phyloP scores from a whole-genome alignment of 306 rosid species.

The Vigna radiata region DNA sequence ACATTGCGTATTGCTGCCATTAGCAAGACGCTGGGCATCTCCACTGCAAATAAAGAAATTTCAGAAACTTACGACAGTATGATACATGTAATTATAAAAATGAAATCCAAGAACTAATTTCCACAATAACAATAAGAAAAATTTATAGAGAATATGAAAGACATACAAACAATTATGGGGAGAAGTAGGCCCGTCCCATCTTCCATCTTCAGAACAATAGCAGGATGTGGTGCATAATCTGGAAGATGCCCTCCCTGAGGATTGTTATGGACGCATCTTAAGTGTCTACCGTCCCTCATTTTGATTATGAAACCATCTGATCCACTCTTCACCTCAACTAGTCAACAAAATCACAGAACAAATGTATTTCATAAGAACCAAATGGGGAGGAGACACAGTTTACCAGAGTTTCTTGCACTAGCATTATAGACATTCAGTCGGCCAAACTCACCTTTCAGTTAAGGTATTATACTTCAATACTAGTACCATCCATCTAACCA shows the following conservation, averaged over 20 bases:
- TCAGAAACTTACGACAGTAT: conserved; percentile 36
- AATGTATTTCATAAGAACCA: conserved; percentile 34
- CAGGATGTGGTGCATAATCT: conserved; percentile 98
- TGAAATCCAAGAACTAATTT: conserved; percentile 13
- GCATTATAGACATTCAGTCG: conserved; percentile 31
- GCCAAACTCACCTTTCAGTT: background rate
- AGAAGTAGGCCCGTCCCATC: conserved; percentile 98
- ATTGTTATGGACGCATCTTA: conserved; percentile 90
- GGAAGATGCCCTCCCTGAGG: conserved; percentile 97
- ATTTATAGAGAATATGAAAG: conserved; percentile 15
- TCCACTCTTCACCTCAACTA: conserved; percentile 99
- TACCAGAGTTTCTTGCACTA: conserved; percentile 41
- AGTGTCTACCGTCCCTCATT: conserved; percentile 96
- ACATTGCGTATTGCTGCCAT: conserved; percentile 96
- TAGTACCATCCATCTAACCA: background rate
- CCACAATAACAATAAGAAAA: background rate
- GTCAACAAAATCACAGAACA: conserved; percentile 46
- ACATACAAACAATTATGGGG: conserved; percentile 98
- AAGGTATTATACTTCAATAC: background rate
- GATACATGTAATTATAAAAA: conserved; percentile 33
- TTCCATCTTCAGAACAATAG: conserved; percentile 96
- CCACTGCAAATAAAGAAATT: conserved; percentile 72
- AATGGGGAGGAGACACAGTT: conserved; percentile 25
- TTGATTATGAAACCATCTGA: conserved; percentile 90
- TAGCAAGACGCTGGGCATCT: conserved; percentile 92